phyloP scores from a whole-genome alignment of 2,329 filamentous ascomycete genomes.

The Fonsecaea nubica region DNA sequence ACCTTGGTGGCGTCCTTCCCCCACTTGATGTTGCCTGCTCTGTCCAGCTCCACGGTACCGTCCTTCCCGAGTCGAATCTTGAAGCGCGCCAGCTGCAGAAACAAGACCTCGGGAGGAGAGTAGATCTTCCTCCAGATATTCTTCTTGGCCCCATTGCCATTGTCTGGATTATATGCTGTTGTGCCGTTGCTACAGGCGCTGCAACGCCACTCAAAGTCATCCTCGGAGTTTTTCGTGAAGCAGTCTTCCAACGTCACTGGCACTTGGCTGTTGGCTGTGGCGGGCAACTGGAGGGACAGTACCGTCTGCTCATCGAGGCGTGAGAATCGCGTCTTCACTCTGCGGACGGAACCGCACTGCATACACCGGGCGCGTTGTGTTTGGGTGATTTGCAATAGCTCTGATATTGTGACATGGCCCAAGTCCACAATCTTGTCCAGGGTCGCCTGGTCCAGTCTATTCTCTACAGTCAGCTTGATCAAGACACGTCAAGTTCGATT shows the following conservation, averaged over 20 bases:
- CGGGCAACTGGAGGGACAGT: not conserved
- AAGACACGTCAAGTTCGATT: not conserved
- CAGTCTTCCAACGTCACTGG: slow-evolving; percentile 11
- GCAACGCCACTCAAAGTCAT: not conserved
- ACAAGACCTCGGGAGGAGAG: slow-evolving; percentile 30
- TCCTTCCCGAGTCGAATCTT: not conserved
- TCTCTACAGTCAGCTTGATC: not conserved
- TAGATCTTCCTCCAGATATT: slow-evolving; percentile 10
- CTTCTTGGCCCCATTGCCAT: not conserved
- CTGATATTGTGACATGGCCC: not conserved
- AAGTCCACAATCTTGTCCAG: not conserved
- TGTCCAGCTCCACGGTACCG: not conserved
- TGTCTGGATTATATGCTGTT: not conserved
- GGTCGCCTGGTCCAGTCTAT: not conserved
- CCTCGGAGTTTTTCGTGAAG: not conserved
- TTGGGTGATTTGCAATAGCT: not conserved
- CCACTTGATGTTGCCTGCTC: not conserved
- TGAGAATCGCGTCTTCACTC: slow-evolving; percentile 4
- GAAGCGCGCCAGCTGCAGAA: slow-evolving; percentile 27
- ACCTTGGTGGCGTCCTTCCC: slow-evolving; percentile 20
- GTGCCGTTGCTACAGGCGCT: not conserved
- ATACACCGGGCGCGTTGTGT: not conserved
- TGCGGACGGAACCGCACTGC: slow-evolving; percentile 1
- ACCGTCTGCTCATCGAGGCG: not conserved
- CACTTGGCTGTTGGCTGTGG: not conserved